Percentiles rank a stretch among this genome's conserved stretches.
phyloP scores from a whole-genome alignment of 2,329 filamentous ascomycete species.

The Huntiella moniliformis region DNA sequence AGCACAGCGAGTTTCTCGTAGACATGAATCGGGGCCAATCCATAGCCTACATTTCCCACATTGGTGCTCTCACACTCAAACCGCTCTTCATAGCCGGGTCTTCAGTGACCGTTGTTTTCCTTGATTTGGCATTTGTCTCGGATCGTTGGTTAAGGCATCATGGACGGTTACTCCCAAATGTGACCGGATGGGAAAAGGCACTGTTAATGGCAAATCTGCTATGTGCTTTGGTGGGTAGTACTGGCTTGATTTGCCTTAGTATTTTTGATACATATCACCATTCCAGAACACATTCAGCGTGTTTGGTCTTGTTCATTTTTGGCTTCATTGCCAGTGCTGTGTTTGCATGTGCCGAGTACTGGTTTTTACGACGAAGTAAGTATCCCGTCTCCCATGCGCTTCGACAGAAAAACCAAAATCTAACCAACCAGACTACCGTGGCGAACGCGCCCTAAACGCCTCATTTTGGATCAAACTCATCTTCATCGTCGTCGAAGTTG shows the following conservation, averaged over 20 bases:
- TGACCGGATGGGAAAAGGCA: slow-evolving; percentile 40
- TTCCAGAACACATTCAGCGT: slow-evolving; percentile 49
- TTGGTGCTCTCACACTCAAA: slow-evolving; percentile 43
- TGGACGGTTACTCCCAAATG: slow-evolving; percentile 60
- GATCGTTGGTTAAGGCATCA: slow-evolving; percentile 75
- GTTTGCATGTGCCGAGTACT: slow-evolving; percentile 80
- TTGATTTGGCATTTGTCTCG: slow-evolving; percentile 61
- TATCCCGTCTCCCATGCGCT: slow-evolving; percentile 11
- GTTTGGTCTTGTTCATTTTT: slow-evolving; percentile 64
- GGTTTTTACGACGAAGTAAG: slow-evolving; percentile 57
- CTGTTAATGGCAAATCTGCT: slow-evolving; percentile 43
- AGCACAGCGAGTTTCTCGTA: slow-evolving; percentile 34
- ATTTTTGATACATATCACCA: slow-evolving; percentile 71
- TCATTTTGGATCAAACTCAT: slow-evolving; percentile 77
- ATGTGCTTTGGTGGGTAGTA: slow-evolving; percentile 55
- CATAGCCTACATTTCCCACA: slow-evolving; percentile 57
- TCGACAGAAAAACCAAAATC: too few species aligned
- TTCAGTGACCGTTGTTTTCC: slow-evolving; percentile 52
- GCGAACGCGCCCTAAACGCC: slow-evolving; percentile 51
- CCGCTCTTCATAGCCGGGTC: slow-evolving; percentile 62
- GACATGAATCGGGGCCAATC: slow-evolving; percentile 39
- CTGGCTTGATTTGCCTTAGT: slow-evolving; percentile 62
- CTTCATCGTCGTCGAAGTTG: slow-evolving; percentile 68
- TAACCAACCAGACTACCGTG: slow-evolving; percentile 39
- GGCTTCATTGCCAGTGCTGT: slow-evolving; percentile 75